A percentile compares a stretch with the other conserved stretches of the same genome.
Conservation (phyloP, 2,329 filamentous ascomycete genomes). For the Xylaria hypoxylon region DNA sequence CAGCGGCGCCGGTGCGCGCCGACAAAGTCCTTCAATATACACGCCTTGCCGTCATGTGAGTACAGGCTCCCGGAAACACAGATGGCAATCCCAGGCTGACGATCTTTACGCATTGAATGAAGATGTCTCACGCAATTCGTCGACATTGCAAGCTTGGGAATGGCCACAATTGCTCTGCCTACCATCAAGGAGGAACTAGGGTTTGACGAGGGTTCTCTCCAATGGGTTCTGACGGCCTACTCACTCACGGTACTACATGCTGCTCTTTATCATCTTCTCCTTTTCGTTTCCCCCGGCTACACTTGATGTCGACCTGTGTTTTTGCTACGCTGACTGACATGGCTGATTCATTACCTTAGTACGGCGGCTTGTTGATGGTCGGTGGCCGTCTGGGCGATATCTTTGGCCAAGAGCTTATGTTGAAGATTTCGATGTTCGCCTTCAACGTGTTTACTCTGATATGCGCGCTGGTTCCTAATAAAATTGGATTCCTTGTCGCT, state of each 20-base stretch:
- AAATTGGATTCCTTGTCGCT: conserved; percentile 12
- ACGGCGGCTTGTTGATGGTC: conserved; percentile 18
- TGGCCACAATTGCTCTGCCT: conserved; percentile 16
- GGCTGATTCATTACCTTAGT: background rate
- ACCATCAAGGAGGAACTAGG: conserved; percentile 11
- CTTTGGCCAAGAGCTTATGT: conserved; percentile 8
- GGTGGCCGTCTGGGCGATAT: conserved; percentile 17
- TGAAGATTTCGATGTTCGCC: conserved; percentile 8
- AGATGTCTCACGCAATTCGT: conserved; percentile 14
- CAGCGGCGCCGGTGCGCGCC: background rate
- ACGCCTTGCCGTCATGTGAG: conserved; percentile 2
- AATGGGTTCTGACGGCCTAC: conserved; percentile 17
- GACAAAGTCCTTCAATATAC: background rate
- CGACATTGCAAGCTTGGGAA: conserved; percentile 14
- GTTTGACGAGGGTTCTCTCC: conserved; percentile 7
- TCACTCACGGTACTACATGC: background rate
- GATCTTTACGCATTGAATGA: background rate
- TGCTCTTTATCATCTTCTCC: background rate
- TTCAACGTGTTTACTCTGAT: conserved; percentile 11
- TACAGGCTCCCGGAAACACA: background rate
- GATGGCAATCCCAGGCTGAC: background rate
- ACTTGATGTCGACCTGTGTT: background rate
- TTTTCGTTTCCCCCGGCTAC: background rate
- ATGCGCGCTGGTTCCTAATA: conserved; percentile 7
- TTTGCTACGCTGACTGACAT: conserved; percentile 2